Evolutionary conservation across 148 eudicot species (phyloP).

Genomic region (Spergularia bocconei): DNA sequence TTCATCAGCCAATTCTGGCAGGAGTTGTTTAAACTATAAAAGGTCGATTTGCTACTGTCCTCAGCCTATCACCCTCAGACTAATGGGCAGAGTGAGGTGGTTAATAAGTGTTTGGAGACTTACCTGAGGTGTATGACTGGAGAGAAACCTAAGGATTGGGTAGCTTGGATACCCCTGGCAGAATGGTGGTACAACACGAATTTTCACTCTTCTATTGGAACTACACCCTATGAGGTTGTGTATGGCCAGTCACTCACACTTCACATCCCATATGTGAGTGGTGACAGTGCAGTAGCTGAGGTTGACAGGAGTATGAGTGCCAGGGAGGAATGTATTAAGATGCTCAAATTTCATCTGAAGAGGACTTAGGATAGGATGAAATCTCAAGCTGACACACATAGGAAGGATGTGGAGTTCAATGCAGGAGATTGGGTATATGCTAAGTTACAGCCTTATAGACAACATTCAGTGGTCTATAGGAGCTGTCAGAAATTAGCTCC

Average conservation of each 20-base stretch:
- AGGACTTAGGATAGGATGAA: neutral
- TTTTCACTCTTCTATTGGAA: neutral
- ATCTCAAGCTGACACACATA: neutral
- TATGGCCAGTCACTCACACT: neutral
- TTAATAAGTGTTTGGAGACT: neutral
- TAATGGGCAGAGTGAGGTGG: neutral
- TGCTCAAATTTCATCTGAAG: neutral
- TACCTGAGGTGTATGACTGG: neutral
- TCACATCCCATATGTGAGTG: neutral
- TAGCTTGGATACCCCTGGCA: too few species aligned
- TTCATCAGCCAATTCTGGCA: neutral
- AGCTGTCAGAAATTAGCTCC: neutral
- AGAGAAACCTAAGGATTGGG: too few species aligned
- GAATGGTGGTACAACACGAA: neutral
- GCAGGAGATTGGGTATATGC: neutral
- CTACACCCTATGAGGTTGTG: neutral
- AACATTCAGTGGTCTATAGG: neutral
- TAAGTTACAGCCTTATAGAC: neutral
- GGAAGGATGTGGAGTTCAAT: neutral
- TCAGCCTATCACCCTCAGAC: constrained; percentile 1
- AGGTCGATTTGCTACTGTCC: neutral
- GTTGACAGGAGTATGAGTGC: neutral
- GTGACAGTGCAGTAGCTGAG: neutral
- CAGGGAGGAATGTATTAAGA: neutral
- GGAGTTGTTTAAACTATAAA: too few species aligned